These are phyloP conservation scores for Phytophthora capsici DNA, from an alignment of 352 stramenopile species.

Conservation along the genomic window DNA sequence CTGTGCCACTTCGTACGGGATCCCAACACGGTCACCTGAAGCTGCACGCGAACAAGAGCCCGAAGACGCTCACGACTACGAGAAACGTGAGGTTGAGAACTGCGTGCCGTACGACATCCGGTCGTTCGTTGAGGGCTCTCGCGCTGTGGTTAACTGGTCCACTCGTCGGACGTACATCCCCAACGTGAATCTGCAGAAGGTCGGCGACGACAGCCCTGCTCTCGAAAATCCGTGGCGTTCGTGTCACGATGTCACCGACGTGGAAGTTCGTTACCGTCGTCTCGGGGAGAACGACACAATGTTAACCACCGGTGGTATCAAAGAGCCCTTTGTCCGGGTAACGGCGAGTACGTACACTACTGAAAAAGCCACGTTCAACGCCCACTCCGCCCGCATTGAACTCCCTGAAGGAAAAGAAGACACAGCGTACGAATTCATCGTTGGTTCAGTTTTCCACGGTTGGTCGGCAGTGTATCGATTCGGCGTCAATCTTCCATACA, in stretches of 20 bases:
- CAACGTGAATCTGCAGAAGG: slow-evolving; percentile 56
- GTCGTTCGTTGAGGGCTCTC: slow-evolving; percentile 57
- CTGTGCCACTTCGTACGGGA: neutral
- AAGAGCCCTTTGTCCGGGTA: slow-evolving; percentile 40
- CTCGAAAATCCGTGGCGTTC: slow-evolving; percentile 64
- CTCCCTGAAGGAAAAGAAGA: slow-evolving; percentile 22
- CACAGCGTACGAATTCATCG: slow-evolving; percentile 68
- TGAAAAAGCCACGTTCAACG: slow-evolving; percentile 55
- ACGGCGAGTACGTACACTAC: slow-evolving; percentile 58
- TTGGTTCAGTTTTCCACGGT: slow-evolving; percentile 77
- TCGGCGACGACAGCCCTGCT: slow-evolving; percentile 19
- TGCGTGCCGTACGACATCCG: slow-evolving; percentile 81
- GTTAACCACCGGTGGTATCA: slow-evolving; percentile 5
- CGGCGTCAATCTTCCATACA: slow-evolving; percentile 54
- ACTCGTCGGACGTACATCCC: slow-evolving; percentile 75
- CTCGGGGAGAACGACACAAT: slow-evolving; percentile 40
- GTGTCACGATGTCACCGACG: slow-evolving; percentile 61
- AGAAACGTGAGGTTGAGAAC: slow-evolving; percentile 83
- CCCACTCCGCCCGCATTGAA: slow-evolving; percentile 65
- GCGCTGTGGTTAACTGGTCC: slow-evolving; percentile 73
- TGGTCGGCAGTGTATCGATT: slow-evolving; percentile 74
- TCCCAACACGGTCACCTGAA: slow-evolving; percentile 4
- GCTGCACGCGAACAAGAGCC: slow-evolving; percentile 40
- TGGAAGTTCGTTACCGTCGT: slow-evolving; percentile 60
- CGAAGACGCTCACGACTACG: slow-evolving; percentile 57